Base-by-base conservation (phyloP, 2,329 filamentous ascomycete species). In the Diaporthe destruens region DNA sequence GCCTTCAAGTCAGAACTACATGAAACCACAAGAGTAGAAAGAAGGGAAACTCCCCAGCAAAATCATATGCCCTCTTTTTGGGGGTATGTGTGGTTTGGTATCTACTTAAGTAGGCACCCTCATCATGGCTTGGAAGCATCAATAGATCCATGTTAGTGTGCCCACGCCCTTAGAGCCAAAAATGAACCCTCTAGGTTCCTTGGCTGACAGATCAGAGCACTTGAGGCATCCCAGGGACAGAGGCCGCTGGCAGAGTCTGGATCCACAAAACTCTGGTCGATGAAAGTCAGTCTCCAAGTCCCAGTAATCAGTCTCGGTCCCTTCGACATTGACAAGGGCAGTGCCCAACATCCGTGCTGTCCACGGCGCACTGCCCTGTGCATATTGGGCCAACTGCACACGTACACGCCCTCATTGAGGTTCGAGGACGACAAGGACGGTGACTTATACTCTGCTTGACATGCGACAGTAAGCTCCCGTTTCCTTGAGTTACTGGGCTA, bases 261-360 rank as follows among this genome's bases (percentile, higher is more conserved):
- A 1, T 59, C 34, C 2, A 59, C 55, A 9, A 57, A 57, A 57
- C 34, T 34, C n/a, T 39, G 34, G n/a, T 57, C n/a, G 1, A 57
- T 57, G 6, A 57, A 39, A n/a, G n/a, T n/a, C n/a, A 16, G 34
- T 6, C 34, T 57, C 55, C 55, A 57, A 39, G 18, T 57, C 14
- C 55, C 55, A 57, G 18, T 57, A 57, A 39, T 57, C 55, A 39
- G 55, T 39, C 34, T 57, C 32, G 3, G 55, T 57, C 3, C 55
- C 55, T 39, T 57, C 55, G 0, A 32, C 55, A 9, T 39, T n/a
- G 20, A 57, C 55, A 25, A 34, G 55, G 16, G 55, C 55, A 57
- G 55, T 57, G 34, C 55, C 55, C 2, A 57, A 4, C 55, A 57
- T 57, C 20, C 55, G 34, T 4, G 55, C 55, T 39, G 55, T 57